Conservation (phyloP, 129 eudicot genomes). For the Chrysanthemum lavandulifolium region DNA sequence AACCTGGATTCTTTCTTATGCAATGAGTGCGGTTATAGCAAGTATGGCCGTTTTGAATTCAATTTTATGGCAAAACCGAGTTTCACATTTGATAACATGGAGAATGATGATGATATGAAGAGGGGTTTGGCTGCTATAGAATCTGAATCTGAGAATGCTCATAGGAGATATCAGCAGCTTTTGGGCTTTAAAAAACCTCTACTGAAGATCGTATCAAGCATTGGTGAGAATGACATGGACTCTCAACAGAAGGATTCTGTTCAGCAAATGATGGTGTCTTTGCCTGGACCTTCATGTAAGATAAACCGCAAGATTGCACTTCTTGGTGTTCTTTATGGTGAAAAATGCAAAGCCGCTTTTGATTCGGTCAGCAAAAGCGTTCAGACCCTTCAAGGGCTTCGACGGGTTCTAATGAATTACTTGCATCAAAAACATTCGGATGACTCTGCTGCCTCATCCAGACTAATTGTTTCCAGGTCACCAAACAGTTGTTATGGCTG, state of each 20-base stretch:
- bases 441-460: slow-evolving; percentile 57
- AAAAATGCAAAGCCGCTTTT: slow-evolving; percentile 99
- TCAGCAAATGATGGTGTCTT: slow-evolving; percentile 99
- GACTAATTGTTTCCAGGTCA: slow-evolving; percentile 80
- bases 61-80: slow-evolving; percentile 98
- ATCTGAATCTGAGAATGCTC: slow-evolving; percentile 99
- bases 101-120: slow-evolving; percentile 99
- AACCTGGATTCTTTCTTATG: slow-evolving; percentile 94
- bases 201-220: slow-evolving; percentile 96
- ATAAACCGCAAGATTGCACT: slow-evolving; percentile 96
- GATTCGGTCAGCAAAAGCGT: slow-evolving; percentile 99
- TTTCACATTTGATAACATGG: slow-evolving; percentile 97
- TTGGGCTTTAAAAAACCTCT: slow-evolving; percentile 95
- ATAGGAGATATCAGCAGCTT: slow-evolving; percentile 96
- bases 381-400: slow-evolving; percentile 99
- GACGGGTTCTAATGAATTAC: slow-evolving; percentile 92
- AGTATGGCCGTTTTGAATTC: slow-evolving; percentile 97
- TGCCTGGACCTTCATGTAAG: slow-evolving; percentile 99
- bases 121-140: slow-evolving; percentile 96
- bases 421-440: slow-evolving; percentile 84
- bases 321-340: slow-evolving; percentile 99
- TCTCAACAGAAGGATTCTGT: slow-evolving; percentile 99
- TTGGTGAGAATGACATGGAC: slow-evolving; percentile 98
- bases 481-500: slow-evolving; percentile 98
- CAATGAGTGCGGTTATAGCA: slow-evolving; percentile 98